Evolutionary conservation across 495 filamentous ascomycete genomes (phyloP).

Genomic region (Neurospora tetraspora): DNA sequence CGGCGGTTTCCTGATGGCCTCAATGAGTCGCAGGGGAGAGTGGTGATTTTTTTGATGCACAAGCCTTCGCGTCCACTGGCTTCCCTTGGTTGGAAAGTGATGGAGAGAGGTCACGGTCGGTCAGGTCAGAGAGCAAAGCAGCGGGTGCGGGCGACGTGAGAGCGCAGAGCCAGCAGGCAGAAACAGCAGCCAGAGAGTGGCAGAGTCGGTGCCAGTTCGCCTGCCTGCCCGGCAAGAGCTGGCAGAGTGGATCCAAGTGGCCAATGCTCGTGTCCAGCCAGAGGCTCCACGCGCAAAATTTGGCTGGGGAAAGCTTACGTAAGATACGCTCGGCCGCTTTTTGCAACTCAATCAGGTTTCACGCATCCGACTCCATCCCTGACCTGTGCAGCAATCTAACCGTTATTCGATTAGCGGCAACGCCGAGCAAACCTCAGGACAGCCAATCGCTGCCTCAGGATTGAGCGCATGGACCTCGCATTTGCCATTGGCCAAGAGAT

Average conservation of each 20-base stretch:
- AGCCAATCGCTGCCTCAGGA: neutral
- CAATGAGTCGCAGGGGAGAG: constrained; percentile 41
- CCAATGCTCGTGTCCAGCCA: neutral
- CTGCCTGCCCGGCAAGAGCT: neutral
- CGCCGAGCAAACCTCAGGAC: neutral
- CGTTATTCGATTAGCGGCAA: neutral
- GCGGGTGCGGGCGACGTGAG: neutral
- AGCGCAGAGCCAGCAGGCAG: neutral
- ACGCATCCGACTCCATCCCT: neutral
- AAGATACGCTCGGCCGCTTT: neutral
- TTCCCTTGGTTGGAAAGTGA: constrained; percentile 21
- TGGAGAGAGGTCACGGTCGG: constrained; percentile 41
- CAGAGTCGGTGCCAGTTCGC: neutral
- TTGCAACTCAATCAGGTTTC: neutral
- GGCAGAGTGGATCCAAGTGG: neutral
- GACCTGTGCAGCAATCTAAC: neutral
- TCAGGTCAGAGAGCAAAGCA: neutral
- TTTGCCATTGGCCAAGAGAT: neutral
- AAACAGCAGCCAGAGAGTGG: neutral
- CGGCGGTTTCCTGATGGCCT: constrained; percentile 36
- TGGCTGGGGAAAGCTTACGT: neutral
- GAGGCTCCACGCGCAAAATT: neutral
- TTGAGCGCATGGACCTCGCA: neutral
- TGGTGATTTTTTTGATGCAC: constrained; percentile 48
- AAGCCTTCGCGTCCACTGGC: constrained; percentile 25